Conservation (phyloP, 2,329 filamentous ascomycete species). For the Fusarium torulosum region DNA sequence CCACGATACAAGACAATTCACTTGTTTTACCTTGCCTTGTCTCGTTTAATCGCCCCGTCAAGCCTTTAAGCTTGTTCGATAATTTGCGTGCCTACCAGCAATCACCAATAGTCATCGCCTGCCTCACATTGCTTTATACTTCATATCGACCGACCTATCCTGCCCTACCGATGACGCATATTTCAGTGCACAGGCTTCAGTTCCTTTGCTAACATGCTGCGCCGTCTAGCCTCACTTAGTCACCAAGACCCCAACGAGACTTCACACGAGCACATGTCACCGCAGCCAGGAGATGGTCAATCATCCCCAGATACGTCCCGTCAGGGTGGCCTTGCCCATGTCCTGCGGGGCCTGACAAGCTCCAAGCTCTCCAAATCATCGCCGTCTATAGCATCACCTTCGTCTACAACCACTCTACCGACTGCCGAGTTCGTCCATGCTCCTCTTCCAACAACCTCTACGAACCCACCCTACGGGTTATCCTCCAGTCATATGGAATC, state of each 20-base stretch:
- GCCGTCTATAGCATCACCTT: slow-evolving; percentile 58
- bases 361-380: slow-evolving; percentile 66
- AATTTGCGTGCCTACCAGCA: slow-evolving; percentile 11
- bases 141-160: slow-evolving; percentile 33
- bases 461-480: slow-evolving; percentile 57
- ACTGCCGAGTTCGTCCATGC: slow-evolving; percentile 61
- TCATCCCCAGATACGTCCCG: slow-evolving; percentile 67
- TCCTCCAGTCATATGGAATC: slow-evolving; percentile 66
- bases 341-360: slow-evolving; percentile 72
- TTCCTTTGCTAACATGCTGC: slow-evolving; percentile 49
- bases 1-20: slow-evolving; percentile 25
- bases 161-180: slow-evolving; percentile 46
- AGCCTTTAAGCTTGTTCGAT: slow-evolving; percentile 16
- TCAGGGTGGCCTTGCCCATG: slow-evolving; percentile 69
- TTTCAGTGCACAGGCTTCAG: slow-evolving; percentile 36
- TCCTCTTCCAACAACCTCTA: slow-evolving; percentile 54
- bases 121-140: slow-evolving; percentile 29
- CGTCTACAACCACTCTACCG: slow-evolving; percentile 55
- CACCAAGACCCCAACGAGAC: slow-evolving; percentile 42
- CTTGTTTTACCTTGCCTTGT: slow-evolving; percentile 12
- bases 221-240: slow-evolving; percentile 48
- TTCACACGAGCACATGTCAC: slow-evolving; percentile 68
- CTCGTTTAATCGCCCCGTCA: slow-evolving; percentile 18
- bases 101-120: slow-evolving; percentile 24
- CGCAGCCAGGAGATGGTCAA: slow-evolving; percentile 68